Conservation (phyloP, 768 basidiomycete species). For the Mycena leptocephala region DNA sequence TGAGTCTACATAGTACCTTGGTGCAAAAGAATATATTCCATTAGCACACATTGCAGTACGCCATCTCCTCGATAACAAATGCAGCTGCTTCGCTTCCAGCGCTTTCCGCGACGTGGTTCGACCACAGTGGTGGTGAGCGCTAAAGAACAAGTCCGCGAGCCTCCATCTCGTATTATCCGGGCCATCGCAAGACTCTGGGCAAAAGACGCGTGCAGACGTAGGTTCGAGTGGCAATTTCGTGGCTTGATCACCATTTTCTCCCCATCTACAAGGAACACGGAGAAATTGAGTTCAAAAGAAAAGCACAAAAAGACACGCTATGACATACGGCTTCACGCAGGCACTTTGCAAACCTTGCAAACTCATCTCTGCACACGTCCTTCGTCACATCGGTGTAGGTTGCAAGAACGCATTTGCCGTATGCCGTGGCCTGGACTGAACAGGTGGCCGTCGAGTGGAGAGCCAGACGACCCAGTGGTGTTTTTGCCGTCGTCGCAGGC, state of each 20-base stretch:
- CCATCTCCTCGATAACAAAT: no score
- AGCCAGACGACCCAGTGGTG: constrained; percentile 78
- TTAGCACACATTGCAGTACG: no score
- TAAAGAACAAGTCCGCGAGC: no score
- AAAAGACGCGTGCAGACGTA: no score
- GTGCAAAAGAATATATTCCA: no score
- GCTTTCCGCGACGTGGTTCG: no score
- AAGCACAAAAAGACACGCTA: not conserved
- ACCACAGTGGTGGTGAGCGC: no score
- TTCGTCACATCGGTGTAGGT: constrained; percentile 89
- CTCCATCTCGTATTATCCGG: no score
- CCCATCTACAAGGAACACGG: constrained; percentile 60
- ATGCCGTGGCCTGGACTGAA: constrained; percentile 78
- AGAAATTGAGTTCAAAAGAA: not conserved
- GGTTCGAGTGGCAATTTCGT: no score
- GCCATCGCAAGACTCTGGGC: no score
- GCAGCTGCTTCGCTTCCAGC: no score
- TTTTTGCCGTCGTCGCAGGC: constrained; percentile 48
- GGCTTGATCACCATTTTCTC: constrained; percentile 71
- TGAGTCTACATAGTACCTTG: no score
- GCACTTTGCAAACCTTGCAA: constrained; percentile 87
- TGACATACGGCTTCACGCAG: constrained; percentile 81
- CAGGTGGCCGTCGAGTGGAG: constrained; percentile 82
- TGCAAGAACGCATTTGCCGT: constrained; percentile 91
- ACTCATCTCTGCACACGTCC: constrained; percentile 90